Percentiles rank a stretch among this genome's conserved stretches.
phyloP scores from a whole-genome alignment of 1,139 yeast genomes.

The Saccharomyces hybrid region DNA sequence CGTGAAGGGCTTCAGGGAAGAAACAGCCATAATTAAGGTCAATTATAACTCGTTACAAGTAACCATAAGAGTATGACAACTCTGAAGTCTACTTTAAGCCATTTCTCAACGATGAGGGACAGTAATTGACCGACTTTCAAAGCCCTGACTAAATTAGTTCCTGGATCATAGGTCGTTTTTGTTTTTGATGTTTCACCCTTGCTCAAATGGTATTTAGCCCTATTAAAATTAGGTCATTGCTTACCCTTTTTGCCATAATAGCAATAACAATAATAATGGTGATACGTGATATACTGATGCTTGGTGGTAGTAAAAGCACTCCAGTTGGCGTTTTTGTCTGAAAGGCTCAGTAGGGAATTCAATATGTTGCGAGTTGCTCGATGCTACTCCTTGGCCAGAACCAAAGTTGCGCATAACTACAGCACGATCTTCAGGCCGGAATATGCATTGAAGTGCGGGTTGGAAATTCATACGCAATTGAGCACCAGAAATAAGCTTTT shows the following conservation, averaged over 20 bases:
- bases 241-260: neutral
- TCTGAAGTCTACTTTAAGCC: too few species aligned
- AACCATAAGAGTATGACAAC: neutral
- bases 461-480: constrained; percentile 89
- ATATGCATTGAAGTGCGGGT: constrained; percentile 63
- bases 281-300: neutral
- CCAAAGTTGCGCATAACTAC: neutral
- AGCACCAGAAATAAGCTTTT: constrained; percentile 69
- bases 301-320: neutral
- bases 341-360: neutral
- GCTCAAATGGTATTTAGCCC: neutral
- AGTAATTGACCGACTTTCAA: neutral
- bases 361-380: neutral
- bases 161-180: neutral
- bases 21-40: neutral
- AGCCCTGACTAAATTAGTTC: neutral
- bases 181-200: neutral
- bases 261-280: neutral
- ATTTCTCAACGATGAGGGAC: neutral
- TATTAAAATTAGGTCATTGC: neutral
- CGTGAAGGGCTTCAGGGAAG: neutral
- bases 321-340: neutral
- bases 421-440: constrained; percentile 7
- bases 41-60: neutral
- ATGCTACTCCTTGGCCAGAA: neutral